Percentiles rank a stretch among this genome's conserved stretches.
These are phyloP conservation scores for Mallotus repandus DNA, from an alignment of 441 rosid species.

Conservation along the genomic window DNA sequence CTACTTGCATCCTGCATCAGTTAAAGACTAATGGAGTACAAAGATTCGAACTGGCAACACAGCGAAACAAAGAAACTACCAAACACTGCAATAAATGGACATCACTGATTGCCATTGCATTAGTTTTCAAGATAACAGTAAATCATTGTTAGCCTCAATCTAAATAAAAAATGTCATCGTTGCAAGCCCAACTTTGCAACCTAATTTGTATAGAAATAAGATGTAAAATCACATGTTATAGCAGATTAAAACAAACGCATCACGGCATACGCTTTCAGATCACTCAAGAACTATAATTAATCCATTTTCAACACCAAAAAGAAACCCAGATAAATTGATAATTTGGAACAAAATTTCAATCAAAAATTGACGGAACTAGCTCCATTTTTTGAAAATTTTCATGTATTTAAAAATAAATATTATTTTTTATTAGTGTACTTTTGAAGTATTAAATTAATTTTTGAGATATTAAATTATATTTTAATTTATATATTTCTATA, in stretches of 20 bases:
- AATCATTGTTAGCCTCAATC: not conserved
- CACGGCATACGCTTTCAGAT: no score
- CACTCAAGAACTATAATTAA: no score
- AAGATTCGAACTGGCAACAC: no score
- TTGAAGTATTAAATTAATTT: no score
- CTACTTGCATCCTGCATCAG: no score
- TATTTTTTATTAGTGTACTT: no score
- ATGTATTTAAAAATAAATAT: no score
- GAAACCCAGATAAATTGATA: not conserved
- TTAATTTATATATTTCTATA: no score
- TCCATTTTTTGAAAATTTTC: no score
- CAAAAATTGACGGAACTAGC: not conserved
- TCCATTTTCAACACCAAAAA: not conserved
- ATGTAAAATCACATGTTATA: not conserved
- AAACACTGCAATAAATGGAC: not conserved
- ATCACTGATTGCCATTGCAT: not conserved
- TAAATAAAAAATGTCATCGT: not conserved
- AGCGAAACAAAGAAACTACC: not conserved
- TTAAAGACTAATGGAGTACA: no score
- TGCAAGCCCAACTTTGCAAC: constrained; percentile 6
- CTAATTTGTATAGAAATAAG: not conserved
- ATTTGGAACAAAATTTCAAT: not conserved
- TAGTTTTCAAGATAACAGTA: not conserved
- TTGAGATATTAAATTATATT: no score
- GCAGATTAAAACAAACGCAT: no score